Base-by-base conservation (phyloP, 306 rosid species). In the Prinsepia uniflora region DNA sequence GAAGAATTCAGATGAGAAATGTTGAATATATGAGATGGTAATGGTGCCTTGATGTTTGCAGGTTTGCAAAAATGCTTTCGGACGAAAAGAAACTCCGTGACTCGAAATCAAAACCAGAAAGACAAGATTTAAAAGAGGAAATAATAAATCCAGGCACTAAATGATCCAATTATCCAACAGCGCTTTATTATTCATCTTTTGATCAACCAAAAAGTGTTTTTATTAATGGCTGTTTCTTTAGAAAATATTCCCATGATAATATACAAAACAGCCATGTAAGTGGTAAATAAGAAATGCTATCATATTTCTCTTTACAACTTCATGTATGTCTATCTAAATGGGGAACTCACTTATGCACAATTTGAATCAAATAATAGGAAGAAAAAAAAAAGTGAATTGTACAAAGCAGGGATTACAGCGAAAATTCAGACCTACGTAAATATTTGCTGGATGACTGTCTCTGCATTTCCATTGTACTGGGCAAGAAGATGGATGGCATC, bases 401-500 rank as follows among this genome's bases (percentile, higher is more conserved):
- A 65, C 52, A 58, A 62, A 58, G 19, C 67, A 52, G 73, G 48
- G 48, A 63, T 65, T 57, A 58, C 42, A 18, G 24, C 57, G 70
- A 49, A 76, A 74, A 55, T 66, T 60, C 71, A 17, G 30, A 19
- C 70, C 85, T 86, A 91, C 0, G 96, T 83, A 81, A 91, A 94
- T 78, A 94, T 80, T 82, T 94, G 99, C 77, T 94, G 97, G 80
- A 94, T 94, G 69, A 89, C 99, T 4, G 84, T 89, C 89, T 94
- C 99, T 0, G 99, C 97, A 66, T 91, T 91, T 59, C 99, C 97
- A 50, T 94, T 91, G 86, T 87, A 89, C 82, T 94, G 96, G 74
- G 89, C 86, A 63, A 94, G 99, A 75, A 94, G 89, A 81, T 94
- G 97, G 66, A 94, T 94, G 13, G 99, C 99, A 85, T 94, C 99